Base-by-base conservation (phyloP, 2,329 filamentous ascomycete species). In the Fusarium sp. region DNA sequence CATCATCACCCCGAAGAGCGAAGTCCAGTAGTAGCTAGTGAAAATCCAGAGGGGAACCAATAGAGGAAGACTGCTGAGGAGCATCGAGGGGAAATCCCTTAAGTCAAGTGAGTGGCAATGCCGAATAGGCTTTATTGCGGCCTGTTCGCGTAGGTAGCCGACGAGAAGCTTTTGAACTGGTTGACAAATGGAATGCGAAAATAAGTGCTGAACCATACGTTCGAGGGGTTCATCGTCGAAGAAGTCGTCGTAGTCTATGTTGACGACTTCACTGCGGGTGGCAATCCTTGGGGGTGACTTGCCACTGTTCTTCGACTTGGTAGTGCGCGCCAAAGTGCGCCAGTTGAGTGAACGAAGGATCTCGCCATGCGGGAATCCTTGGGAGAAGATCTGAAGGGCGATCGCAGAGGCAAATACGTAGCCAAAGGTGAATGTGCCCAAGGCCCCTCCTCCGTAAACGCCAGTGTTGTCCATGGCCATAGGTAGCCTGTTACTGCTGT, bases 11-110 rank as follows among this genome's bases (percentile, higher is more conserved):
- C 64, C 70, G 16, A 69, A 69, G 11, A 76, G 68, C 20, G 73
- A 69, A 18, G 73, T 71, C 67, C 73, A 74, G 30, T 66, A 76
- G n/a, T 76, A 72, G 20, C 62, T 73, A 10, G 73, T 76, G 43
- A 76, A 56, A 16, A 30, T 13, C 73, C 73, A 76, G 23, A 76
- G 62, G 8, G 73, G 70, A 20, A 76, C 20, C 16, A 72, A 23
- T 9, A 76, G 37, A 14, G 73, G 73, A 14, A 76, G 18, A n/a
- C 54, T 72, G 20, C 54, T 43, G 13, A 70, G 56, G 13, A 76
- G 41, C 70, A 76, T 76, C 5, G 70, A 76, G 16, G 64, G 67
- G 9, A 75, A 25, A 54, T 75, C 73, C 6, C 58, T 39, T 30
- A 71, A 34, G n/a, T 76, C 73, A 35, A 75, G 43, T 37, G 45